Evolutionary conservation across 2,329 filamentous ascomycete genomes (phyloP).

Genomic region (Epichloe glyceriae): DNA sequence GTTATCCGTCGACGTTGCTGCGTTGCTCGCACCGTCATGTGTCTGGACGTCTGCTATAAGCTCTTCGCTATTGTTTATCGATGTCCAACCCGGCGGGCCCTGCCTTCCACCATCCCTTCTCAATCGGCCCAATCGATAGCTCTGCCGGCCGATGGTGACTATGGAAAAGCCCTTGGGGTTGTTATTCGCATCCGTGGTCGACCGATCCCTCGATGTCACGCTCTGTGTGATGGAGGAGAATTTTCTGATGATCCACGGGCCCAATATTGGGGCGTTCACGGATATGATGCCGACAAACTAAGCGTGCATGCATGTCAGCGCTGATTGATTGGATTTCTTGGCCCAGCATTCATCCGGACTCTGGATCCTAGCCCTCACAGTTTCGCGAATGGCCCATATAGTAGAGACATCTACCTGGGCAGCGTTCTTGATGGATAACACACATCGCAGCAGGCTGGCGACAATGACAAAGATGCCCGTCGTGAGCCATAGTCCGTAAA

Average conservation of each 20-base stretch:
- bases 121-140: constrained; percentile 8
- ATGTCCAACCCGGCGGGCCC: constrained; percentile 10
- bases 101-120: constrained; percentile 7
- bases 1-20: not conserved
- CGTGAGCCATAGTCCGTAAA: constrained; percentile 12
- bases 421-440: constrained; percentile 11
- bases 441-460: constrained; percentile 12
- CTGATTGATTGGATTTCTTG: not conserved
- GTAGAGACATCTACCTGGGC: constrained; percentile 12
- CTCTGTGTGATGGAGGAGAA: constrained; percentile 6
- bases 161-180: constrained; percentile 2
- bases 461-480: constrained; percentile 15
- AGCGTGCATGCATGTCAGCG: not conserved
- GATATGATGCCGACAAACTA: constrained; percentile 15
- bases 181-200: not conserved
- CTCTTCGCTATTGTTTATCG: constrained; percentile 13
- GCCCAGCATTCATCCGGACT: not conserved
- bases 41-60: constrained; percentile 4
- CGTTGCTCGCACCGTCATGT: not conserved
- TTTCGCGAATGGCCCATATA: constrained; percentile 16
- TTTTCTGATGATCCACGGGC: constrained; percentile 13
- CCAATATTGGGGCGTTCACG: constrained; percentile 13
- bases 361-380: constrained; percentile 6
- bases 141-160: constrained; percentile 11
- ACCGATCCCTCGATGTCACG: constrained; percentile 5